phyloP scores from a whole-genome alignment of 2,329 filamentous ascomycete genomes.

The Botryotinia globosa region DNA sequence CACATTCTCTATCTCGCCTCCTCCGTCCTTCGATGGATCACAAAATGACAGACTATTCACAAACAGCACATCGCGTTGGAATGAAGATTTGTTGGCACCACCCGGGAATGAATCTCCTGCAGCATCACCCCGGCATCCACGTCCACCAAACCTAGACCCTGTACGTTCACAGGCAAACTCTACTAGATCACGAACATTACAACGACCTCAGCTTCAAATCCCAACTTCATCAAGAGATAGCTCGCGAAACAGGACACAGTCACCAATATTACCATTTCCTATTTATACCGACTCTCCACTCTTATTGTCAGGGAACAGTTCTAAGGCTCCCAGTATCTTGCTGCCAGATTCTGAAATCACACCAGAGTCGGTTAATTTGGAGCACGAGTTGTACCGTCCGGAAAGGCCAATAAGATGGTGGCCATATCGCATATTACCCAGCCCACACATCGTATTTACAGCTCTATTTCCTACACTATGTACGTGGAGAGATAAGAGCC shows the following conservation, averaged over 20 bases:
- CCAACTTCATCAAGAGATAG: slow-evolving; percentile 35
- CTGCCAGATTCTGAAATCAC: slow-evolving; percentile 33
- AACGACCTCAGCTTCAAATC: slow-evolving; percentile 34
- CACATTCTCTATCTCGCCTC: slow-evolving; percentile 35
- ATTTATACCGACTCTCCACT: slow-evolving; percentile 37
- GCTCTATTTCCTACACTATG: slow-evolving; percentile 86
- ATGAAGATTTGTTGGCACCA: slow-evolving; percentile 45
- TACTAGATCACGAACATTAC: slow-evolving; percentile 24
- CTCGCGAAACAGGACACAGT: slow-evolving; percentile 29
- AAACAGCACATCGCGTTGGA: slow-evolving; percentile 31
- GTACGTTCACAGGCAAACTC: slow-evolving; percentile 24
- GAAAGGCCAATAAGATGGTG: slow-evolving; percentile 64
- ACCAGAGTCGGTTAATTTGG: slow-evolving; percentile 30
- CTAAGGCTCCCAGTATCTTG: slow-evolving; percentile 35
- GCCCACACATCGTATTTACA: slow-evolving; percentile 66
- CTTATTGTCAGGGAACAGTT: slow-evolving; percentile 32
- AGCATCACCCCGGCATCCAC: slow-evolving; percentile 16
- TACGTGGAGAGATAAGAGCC: slow-evolving; percentile 75
- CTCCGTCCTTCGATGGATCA: slow-evolving; percentile 26
- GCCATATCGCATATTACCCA: slow-evolving; percentile 71
- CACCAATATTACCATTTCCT: slow-evolving; percentile 37
- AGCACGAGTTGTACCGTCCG: slow-evolving; percentile 26
- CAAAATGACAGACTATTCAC: slow-evolving; percentile 39
- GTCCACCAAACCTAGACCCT: background rate
- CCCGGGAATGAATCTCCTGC: slow-evolving; percentile 41